Percentiles rank a stretch among this genome's conserved stretches.
Evolutionary conservation across 1,139 yeast genomes (phyloP).

Genomic region (Suhomyces taliae): DNA sequence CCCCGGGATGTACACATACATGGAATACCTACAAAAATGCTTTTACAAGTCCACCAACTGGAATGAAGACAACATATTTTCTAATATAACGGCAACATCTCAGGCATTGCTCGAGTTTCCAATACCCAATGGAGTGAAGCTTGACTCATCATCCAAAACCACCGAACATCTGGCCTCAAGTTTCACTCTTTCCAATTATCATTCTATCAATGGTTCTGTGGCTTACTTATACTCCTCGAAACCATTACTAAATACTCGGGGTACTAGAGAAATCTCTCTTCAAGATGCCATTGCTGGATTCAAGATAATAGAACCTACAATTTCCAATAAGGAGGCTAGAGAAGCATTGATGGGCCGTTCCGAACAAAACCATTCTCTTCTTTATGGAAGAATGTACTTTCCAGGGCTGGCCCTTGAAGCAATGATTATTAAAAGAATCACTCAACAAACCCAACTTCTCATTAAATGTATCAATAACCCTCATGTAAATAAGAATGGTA

Average conservation of each 20-base stretch:
- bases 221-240: slow-evolving; percentile 76
- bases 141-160: slow-evolving; percentile 72
- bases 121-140: slow-evolving; percentile 66
- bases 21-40: slow-evolving; percentile 79
- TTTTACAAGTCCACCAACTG: slow-evolving; percentile 70
- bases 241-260: slow-evolving; percentile 51
- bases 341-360: background rate
- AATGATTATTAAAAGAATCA: slow-evolving; percentile 69
- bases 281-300: slow-evolving; percentile 83
- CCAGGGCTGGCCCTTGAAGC: slow-evolving; percentile 91
- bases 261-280: slow-evolving; percentile 57
- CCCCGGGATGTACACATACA: slow-evolving; percentile 65
- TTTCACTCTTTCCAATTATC: slow-evolving; percentile 67
- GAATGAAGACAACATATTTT: slow-evolving; percentile 76
- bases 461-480: slow-evolving; percentile 77
- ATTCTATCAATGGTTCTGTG: slow-evolving; percentile 75
- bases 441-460: slow-evolving; percentile 61
- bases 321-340: background rate
- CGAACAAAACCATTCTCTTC: slow-evolving; percentile 17
- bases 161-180: slow-evolving; percentile 74
- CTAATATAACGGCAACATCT: slow-evolving; percentile 70
- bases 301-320: slow-evolving; percentile 52
- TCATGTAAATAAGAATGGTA: slow-evolving; percentile 53
- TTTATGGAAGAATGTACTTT: slow-evolving; percentile 83
- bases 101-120: slow-evolving; percentile 70